A percentile compares a stretch with the other conserved stretches of the same genome.
Conservation (phyloP, 2,329 filamentous ascomycete genomes). For the Cadophora sp. region DNA sequence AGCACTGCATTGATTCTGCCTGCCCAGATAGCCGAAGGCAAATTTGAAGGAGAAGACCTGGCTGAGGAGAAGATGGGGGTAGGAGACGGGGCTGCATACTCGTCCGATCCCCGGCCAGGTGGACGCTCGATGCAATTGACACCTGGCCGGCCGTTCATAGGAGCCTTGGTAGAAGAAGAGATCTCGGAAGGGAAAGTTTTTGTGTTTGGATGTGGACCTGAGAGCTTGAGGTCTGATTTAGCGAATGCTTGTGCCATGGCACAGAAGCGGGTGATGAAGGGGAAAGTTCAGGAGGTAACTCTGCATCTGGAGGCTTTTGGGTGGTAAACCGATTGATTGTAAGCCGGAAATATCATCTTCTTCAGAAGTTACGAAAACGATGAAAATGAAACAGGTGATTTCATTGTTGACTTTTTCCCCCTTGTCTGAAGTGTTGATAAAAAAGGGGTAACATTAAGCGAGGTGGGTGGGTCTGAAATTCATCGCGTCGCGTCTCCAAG, state of each 20-base stretch:
- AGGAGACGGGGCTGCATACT: not conserved
- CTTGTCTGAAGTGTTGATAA: not conserved
- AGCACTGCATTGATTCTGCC: not conserved
- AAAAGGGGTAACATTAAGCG: not conserved
- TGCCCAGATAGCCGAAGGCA: no score
- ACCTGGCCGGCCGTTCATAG: slow-evolving; percentile 15
- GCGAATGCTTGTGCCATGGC: slow-evolving; percentile 34
- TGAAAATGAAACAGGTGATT: not conserved
- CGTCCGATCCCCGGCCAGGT: no score
- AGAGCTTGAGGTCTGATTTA: slow-evolving; percentile 36
- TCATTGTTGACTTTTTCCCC: not conserved
- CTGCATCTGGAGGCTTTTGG: slow-evolving; percentile 40
- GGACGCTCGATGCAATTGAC: not conserved
- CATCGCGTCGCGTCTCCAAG: slow-evolving; percentile 23
- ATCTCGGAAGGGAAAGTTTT: slow-evolving; percentile 5
- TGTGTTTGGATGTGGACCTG: slow-evolving; percentile 35
- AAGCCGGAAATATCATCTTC: no score
- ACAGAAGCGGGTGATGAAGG: slow-evolving; percentile 36
- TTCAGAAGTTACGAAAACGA: not conserved
- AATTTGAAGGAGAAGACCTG: no score
- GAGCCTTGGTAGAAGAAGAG: slow-evolving; percentile 8
- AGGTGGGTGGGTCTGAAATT: not conserved
- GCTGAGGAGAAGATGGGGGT: not conserved
- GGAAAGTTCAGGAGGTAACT: slow-evolving; percentile 35
- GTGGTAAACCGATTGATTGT: slow-evolving; percentile 27